These are phyloP conservation scores for Besnoitia besnoiti DNA, from an alignment of 169 alveolate species.

Conservation along the genomic window DNA sequence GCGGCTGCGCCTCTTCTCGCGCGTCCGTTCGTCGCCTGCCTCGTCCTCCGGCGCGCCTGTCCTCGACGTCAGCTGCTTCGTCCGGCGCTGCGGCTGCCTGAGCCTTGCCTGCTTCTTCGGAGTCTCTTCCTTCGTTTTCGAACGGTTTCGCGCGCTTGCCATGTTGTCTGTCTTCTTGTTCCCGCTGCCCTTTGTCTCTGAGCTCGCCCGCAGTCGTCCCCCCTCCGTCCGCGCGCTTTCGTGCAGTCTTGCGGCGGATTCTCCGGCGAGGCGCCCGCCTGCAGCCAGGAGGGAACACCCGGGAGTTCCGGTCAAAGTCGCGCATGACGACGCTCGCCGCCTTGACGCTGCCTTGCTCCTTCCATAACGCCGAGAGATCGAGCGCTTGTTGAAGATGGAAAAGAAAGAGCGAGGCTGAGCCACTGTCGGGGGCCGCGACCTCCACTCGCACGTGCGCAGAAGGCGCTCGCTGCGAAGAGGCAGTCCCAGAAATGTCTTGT, in stretches of 20 bases:
- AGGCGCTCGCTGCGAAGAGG: background rate
- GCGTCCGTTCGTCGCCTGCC: background rate
- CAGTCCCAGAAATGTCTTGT: background rate
- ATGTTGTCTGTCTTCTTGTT: background rate
- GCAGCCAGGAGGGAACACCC: background rate
- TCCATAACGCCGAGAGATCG: background rate
- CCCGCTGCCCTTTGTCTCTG: background rate
- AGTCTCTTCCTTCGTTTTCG: background rate
- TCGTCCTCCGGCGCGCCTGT: background rate
- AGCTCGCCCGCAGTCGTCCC: background rate
- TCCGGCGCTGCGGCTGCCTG: background rate
- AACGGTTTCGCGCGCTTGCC: background rate
- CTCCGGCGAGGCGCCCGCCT: background rate
- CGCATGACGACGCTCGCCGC: conserved; percentile 16
- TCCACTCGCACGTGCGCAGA: background rate
- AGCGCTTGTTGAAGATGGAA: conserved; percentile 10
- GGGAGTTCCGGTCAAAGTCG: background rate
- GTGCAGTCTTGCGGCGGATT: no score
- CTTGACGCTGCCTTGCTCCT: background rate
- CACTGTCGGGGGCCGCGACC: conserved; percentile 7
- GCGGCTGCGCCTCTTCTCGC: background rate
- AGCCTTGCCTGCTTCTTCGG: background rate
- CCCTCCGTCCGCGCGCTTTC: no score
- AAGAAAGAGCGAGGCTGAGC: conserved; percentile 2
- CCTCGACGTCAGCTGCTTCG: background rate